A percentile compares a stretch with the other conserved stretches of the same genome.
phyloP scores from a whole-genome alignment of 495 filamentous ascomycete species.

The Entonaema liquescens region DNA sequence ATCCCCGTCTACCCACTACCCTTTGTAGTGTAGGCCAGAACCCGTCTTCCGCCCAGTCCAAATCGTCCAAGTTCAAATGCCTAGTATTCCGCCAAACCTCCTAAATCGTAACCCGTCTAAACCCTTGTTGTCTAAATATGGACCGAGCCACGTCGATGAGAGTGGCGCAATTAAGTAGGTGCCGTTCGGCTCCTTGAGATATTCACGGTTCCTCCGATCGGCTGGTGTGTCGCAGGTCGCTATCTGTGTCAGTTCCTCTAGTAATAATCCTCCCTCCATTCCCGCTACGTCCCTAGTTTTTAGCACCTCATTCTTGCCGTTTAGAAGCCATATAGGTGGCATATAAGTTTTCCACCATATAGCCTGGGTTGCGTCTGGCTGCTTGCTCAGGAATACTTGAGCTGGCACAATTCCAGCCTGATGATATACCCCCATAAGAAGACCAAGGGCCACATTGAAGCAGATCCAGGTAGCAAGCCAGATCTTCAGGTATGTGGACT shows the following conservation, averaged over 20 bases:
- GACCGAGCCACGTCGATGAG: constrained; percentile 78
- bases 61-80: constrained; percentile 91
- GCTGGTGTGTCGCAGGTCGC: constrained; percentile 66
- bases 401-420: constrained; percentile 91
- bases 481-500: constrained; percentile 54
- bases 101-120: constrained; percentile 61
- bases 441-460: constrained; percentile 81
- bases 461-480: constrained; percentile 78
- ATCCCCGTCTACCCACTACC: constrained; percentile 80
- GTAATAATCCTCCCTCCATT: constrained; percentile 67
- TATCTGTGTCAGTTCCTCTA: constrained; percentile 64
- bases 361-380: constrained; percentile 70
- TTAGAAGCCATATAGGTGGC: constrained; percentile 90
- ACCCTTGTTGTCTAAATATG: constrained; percentile 60
- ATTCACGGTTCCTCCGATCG: constrained; percentile 58
- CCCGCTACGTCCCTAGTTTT: constrained; percentile 87
- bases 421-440: constrained; percentile 91
- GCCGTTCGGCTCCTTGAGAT: constrained; percentile 60
- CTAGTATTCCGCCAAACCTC: constrained; percentile 75
- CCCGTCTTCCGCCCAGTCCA: constrained; percentile 89
- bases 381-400: constrained; percentile 70
- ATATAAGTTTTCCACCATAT: constrained; percentile 99
- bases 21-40: constrained; percentile 74
- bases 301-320: constrained; percentile 72
- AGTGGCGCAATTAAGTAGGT: constrained; percentile 74